A percentile compares a stretch with the other conserved stretches of the same genome.
These are phyloP conservation scores for Enterocytospora artemiae DNA, from an alignment of 371 early-diverging fungal genomes.

Conservation along the genomic window DNA sequence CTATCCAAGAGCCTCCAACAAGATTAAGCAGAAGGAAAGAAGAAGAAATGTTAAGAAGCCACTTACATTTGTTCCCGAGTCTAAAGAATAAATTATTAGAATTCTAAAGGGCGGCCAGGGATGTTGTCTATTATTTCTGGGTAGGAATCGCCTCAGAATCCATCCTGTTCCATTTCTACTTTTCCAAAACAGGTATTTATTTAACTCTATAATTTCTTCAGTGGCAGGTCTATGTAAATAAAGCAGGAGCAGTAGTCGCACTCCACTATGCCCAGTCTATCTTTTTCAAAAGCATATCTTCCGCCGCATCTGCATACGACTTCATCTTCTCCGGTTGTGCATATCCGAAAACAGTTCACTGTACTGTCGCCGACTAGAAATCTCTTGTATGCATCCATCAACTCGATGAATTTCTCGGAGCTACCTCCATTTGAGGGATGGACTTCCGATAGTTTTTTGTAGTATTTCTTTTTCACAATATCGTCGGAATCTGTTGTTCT, in stretches of 20 bases:
- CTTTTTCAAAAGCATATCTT: conserved; percentile 6
- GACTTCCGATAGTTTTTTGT: conserved; percentile 8
- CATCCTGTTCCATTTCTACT: too few relatives aligned
- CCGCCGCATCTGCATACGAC: conserved; percentile 31
- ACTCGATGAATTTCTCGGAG: conserved; percentile 8
- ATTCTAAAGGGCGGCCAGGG: too few relatives aligned
- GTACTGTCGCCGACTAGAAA: conserved; percentile 11
- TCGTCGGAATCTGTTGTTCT: conserved; percentile 8
- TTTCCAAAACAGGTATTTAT: background rate
- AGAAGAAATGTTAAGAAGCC: conserved; percentile 37
- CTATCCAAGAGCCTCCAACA: conserved; percentile 51
- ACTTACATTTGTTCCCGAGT: conserved; percentile 19
- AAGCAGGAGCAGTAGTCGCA: conserved; percentile 43
- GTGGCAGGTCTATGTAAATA: conserved; percentile 25
- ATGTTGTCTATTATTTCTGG: too few relatives aligned
- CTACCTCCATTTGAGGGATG: conserved; percentile 15
- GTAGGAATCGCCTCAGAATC: too few relatives aligned
- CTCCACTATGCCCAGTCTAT: conserved; percentile 16
- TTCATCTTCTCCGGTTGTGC: background rate
- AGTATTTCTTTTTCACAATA: conserved; percentile 7
- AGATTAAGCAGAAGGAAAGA: conserved; percentile 47
- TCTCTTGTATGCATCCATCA: conserved; percentile 19
- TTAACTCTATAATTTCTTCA: background rate
- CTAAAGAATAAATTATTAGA: too few relatives aligned
- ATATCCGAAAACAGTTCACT: conserved; percentile 4